Conservation (phyloP, 2,329 filamentous ascomycete species). For the Nannizziopsis arthrosporioides region DNA sequence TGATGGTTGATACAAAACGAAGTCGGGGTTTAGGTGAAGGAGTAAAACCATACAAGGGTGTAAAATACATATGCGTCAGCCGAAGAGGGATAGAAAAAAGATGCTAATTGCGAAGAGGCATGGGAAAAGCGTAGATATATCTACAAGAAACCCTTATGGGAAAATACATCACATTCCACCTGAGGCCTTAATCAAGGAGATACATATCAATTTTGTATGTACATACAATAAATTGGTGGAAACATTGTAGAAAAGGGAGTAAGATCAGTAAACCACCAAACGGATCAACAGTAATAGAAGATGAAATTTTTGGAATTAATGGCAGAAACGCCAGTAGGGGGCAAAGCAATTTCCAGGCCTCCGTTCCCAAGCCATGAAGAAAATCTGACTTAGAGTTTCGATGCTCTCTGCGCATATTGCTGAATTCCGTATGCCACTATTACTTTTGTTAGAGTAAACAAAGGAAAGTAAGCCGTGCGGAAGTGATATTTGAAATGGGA, state of each 20-base stretch:
- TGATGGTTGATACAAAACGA: slow-evolving; percentile 58
- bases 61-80: slow-evolving; percentile 82
- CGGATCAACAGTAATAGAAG: no score
- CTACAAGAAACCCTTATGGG: no score
- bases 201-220: no score
- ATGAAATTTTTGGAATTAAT: no score
- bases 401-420: slow-evolving; percentile 26
- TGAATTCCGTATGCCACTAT: slow-evolving; percentile 18
- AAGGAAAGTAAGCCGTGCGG: slow-evolving; percentile 10
- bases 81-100: slow-evolving; percentile 42
- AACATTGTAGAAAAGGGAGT: no score
- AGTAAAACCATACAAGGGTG: slow-evolving; percentile 91
- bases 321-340: no score
- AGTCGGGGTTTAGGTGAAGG: slow-evolving; percentile 76
- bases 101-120: slow-evolving; percentile 19
- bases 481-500: no score
- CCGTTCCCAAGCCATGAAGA: background rate
- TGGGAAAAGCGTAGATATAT: no score
- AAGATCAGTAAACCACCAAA: no score
- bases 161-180: no score
- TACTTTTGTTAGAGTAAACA: slow-evolving; percentile 5
- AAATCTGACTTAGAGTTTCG: slow-evolving; percentile 21
- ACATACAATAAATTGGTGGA: no score
- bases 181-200: no score
- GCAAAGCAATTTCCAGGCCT: background rate